Base-by-base conservation (phyloP, 2,329 filamentous ascomycete species). In the Pezicula neosporulosa region DNA sequence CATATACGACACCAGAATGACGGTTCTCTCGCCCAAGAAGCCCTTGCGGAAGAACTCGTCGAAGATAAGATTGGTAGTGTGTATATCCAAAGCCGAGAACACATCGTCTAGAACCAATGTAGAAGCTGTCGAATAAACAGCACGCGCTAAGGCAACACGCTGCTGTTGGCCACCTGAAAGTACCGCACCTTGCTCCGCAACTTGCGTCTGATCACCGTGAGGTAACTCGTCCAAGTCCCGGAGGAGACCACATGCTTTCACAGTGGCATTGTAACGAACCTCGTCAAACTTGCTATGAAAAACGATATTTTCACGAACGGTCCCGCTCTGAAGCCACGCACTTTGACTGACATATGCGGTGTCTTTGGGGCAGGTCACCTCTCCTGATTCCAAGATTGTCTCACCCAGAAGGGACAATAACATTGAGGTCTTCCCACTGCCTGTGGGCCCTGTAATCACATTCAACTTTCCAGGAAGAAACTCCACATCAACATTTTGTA, bases 241-340 rank as follows among this genome's bases (percentile, higher is more conserved):
- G 13, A 46, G 27, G 3, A 65, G 47, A 4, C 48, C 50, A 36
- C 50, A 55, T 16, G 60, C 61, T 10, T 53, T 43, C 21, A 65
- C 46, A 19, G 63, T 56, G 27, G 50, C 21, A 2, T 47, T 15
- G 53, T 62, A 63, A 47, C 61, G 63, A 9, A 51, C 50, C 15
- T 58, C 55, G 35, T 69, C 63, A 28, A 50, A 58, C 3, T 39
- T 41, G 1, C 55, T 54, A 18, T 51, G 52, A 0, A 68, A 70
- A 0, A 69, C 51, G 5, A 76, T 71, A 28, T 71, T 72, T 0
- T 70, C 56, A 5, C 63, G 60, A 19, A 75, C 59, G 0, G 68
- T 68, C 2, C 59, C 63, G 48, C 75, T 75, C 3, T 64, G 62
- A 2, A 76, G 63, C 71, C 73, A 77, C 0, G 73, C 68, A 1